Percentiles rank a stretch among this genome's conserved stretches.
Evolutionary conservation across 129 eudicot genomes (phyloP).

Genomic region (Chrysanthemum seticuspe): DNA sequence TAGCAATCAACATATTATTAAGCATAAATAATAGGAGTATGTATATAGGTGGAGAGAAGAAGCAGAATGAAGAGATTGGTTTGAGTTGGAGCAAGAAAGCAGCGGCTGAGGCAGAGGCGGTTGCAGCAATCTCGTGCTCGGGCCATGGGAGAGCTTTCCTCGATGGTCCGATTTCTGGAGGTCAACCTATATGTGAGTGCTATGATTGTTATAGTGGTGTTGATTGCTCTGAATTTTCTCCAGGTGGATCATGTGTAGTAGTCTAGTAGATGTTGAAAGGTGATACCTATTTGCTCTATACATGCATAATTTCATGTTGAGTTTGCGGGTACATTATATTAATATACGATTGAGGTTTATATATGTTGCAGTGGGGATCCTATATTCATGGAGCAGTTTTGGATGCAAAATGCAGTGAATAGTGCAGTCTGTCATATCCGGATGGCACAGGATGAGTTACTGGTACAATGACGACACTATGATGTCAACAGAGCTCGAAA

Average conservation of each 20-base stretch:
- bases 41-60: background rate
- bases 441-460: slow-evolving; percentile 92
- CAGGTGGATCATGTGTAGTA: slow-evolving; percentile 32
- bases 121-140: slow-evolving; percentile 15
- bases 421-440: slow-evolving; percentile 65
- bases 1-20: background rate
- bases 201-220: slow-evolving; percentile 51
- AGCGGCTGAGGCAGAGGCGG: background rate
- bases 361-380: slow-evolving; percentile 94
- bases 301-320: too few relatives aligned
- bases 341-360: too few relatives aligned
- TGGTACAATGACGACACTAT: slow-evolving; percentile 15
- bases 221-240: slow-evolving; percentile 49
- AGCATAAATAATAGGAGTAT: background rate
- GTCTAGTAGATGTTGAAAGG: slow-evolving; percentile 58
- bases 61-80: background rate
- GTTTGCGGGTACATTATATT: too few relatives aligned
- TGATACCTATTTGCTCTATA: background rate
- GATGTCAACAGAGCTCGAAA: slow-evolving; percentile 48
- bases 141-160: slow-evolving; percentile 23
- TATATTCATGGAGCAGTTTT: slow-evolving; percentile 66
- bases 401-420: slow-evolving; percentile 59
- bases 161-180: background rate
- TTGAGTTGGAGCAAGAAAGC: slow-evolving; percentile 14
- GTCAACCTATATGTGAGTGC: slow-evolving; percentile 39